Base-by-base conservation (phyloP, 495 filamentous ascomycete species). In the Evansstolkia leycettana region DNA sequence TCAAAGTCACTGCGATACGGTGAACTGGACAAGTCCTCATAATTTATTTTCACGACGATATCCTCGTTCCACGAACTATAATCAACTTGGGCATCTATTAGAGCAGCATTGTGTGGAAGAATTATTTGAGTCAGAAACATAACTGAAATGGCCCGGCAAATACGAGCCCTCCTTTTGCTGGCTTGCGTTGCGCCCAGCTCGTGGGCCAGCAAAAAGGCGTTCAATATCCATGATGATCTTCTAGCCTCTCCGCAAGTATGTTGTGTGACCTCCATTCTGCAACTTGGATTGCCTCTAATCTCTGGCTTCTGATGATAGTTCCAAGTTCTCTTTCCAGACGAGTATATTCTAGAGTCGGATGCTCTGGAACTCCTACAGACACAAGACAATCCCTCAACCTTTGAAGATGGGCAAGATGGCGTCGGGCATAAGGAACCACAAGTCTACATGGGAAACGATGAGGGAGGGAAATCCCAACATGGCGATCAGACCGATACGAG, bases 231-330 rank as follows among this genome's bases (percentile, higher is more conserved):
- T 47, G 88, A 96, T 51, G 90, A 98, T 55, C 54, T 98, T 7
- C 67, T 94, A 24, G 89, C 90, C 14, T 85, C 81, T 64, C 90
- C 90, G 17, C 90, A 95, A 65, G 86, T 92, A 59, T 20, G 63
- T 52, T 33, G 1, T 16, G 31, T 34, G 17, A 28, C 33, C 9
- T 23, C 29, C 13, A 18, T 41, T 20, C 42, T 23, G 8, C 17
- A 17, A 9, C 2, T 17, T 12, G 13, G 5, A 12, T 33, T 17
- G 14, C 14, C 14, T 28, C 7, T 10, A 14, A 43, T 11, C 20
- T 15, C 35, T 37, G 13, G 5, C 27, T 18, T n/a, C 17, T 34
- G 3, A 2, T 9, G n/a, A 26, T 40, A 94, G 80, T 96, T 80
- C 50, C 80, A 93, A 54, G 71, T 96, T 4, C 56, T 79, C 30